Evolutionary conservation across 169 alveolate genomes (phyloP).

Genomic region (Pseudocohnilembus persalinus): DNA sequence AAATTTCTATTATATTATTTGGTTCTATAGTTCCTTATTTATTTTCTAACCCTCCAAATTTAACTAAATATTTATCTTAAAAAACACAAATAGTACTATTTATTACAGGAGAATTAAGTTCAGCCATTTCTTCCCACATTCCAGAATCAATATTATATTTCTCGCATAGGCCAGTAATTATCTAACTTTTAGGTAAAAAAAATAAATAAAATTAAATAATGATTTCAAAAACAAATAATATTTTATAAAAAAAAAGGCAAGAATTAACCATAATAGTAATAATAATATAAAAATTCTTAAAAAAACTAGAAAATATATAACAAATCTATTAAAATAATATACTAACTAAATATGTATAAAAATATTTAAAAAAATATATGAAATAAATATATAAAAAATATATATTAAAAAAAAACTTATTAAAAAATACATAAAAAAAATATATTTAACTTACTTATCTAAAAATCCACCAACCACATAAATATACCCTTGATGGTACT

Average conservation of each 20-base stretch:
- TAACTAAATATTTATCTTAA: background rate
- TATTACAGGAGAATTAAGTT: background rate
- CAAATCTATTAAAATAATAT: too few relatives aligned
- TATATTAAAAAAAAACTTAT: background rate
- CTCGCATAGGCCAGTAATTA: background rate
- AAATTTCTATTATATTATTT: background rate
- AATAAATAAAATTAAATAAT: too few relatives aligned
- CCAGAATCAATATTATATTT: background rate
- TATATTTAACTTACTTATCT: background rate
- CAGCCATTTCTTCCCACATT: background rate
- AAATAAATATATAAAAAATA: too few relatives aligned
- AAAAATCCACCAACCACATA: background rate
- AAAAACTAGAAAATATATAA: too few relatives aligned
- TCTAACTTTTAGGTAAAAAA: background rate
- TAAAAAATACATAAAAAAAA: too few relatives aligned
- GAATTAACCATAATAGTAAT: too few relatives aligned
- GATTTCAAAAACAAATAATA: too few relatives aligned
- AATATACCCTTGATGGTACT: background rate
- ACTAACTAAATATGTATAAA: too few relatives aligned
- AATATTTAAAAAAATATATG: too few relatives aligned
- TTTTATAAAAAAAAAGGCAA: too few relatives aligned
- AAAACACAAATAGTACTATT: background rate
- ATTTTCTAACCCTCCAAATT: background rate
- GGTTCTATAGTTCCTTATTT: background rate
- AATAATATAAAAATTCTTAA: too few relatives aligned